Evolutionary conservation across 306 rosid genomes (phyloP).

Genomic region (Castanea crenata): DNA sequence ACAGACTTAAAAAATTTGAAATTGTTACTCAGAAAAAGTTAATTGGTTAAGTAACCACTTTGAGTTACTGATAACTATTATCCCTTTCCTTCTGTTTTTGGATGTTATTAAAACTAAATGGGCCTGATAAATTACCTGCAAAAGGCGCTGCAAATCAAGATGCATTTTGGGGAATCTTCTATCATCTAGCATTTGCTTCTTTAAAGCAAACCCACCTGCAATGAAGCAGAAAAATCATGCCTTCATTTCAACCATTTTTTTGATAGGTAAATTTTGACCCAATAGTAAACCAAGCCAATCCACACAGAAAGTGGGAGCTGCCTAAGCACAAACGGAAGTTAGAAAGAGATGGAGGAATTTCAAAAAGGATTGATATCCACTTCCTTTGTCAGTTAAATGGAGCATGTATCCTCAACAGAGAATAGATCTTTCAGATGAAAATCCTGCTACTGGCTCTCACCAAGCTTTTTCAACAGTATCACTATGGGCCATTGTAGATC

Average conservation of each 20-base stretch:
- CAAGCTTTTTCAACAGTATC: background rate
- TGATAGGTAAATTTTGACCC: background rate
- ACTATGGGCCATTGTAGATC: background rate
- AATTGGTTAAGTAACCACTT: background rate
- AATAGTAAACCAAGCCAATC: background rate
- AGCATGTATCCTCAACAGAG: background rate
- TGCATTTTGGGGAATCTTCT: constrained; percentile 96
- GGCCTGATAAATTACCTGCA: constrained; percentile 61
- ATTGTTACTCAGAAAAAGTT: background rate
- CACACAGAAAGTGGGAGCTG: background rate
- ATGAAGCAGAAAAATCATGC: constrained; percentile 19
- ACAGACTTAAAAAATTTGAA: background rate
- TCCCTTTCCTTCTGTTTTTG: background rate
- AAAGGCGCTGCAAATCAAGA: constrained; percentile 87
- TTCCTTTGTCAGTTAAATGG: background rate
- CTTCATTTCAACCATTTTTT: background rate
- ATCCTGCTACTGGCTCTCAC: background rate
- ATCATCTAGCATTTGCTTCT: constrained; percentile 97
- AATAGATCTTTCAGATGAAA: background rate
- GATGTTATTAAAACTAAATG: constrained; percentile 11
- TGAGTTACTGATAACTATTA: background rate
- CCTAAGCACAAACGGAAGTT: constrained; percentile 14
- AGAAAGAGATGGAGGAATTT: background rate
- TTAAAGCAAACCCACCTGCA: constrained; percentile 78
- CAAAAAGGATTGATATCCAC: background rate